These are phyloP conservation scores for Candida andamanensis DNA, from an alignment of 805 yeast genomes.

Conservation along the genomic window DNA sequence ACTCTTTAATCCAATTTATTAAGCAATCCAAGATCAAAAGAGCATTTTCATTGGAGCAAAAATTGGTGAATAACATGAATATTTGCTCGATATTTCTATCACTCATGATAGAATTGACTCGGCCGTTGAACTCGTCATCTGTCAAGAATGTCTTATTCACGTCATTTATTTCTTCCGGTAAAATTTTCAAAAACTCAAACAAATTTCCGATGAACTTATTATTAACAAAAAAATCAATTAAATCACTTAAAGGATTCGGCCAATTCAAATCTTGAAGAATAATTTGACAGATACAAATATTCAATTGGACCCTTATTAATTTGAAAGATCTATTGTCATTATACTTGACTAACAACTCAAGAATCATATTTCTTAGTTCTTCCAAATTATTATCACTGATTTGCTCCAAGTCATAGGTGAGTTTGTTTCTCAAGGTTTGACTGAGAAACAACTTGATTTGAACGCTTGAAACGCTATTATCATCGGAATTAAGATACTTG, in stretches of 20 bases:
- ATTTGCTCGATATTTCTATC: slow-evolving; percentile 60
- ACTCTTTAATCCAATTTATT: slow-evolving; percentile 87
- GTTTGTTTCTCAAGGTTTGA: slow-evolving; percentile 82
- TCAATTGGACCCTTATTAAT: slow-evolving; percentile 75
- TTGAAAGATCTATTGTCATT: slow-evolving; percentile 27
- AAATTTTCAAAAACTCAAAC: slow-evolving; percentile 74
- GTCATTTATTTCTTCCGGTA: slow-evolving; percentile 88
- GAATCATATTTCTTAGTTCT: slow-evolving; percentile 63
- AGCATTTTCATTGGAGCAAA: slow-evolving; percentile 31
- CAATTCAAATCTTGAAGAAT: slow-evolving; percentile 74
- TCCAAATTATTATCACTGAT: slow-evolving; percentile 53
- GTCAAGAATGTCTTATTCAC: slow-evolving; percentile 72
- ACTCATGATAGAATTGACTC: slow-evolving; percentile 57
- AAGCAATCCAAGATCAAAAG: slow-evolving; percentile 61
- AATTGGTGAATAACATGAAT: slow-evolving; percentile 53
- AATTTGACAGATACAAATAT: slow-evolving; percentile 75
- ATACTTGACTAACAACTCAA: slow-evolving; percentile 51
- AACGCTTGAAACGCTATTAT: slow-evolving; percentile 28
- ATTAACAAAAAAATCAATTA: slow-evolving; percentile 20
- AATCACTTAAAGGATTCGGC: slow-evolving; percentile 55
- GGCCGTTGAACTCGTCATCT: slow-evolving; percentile 68
- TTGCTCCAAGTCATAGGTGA: slow-evolving; percentile 81
- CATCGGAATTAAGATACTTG: slow-evolving; percentile 37
- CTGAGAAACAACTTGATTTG: slow-evolving; percentile 80
- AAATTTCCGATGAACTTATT: slow-evolving; percentile 28